Evolutionary conservation across 1,284 basidiomycete species (phyloP).

Genomic region (Baeospora myosura): DNA sequence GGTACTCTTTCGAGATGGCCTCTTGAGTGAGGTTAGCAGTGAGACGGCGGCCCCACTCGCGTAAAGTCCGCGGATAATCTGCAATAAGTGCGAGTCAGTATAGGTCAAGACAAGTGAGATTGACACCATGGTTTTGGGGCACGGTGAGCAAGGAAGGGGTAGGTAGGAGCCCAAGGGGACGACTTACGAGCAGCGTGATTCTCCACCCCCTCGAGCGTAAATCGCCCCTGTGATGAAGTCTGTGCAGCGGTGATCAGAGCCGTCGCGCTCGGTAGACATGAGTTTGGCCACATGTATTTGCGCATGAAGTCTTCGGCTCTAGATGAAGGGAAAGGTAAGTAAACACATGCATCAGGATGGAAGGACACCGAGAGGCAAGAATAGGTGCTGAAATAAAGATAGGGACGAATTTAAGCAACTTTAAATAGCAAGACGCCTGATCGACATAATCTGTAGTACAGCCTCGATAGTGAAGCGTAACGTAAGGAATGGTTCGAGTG

Average conservation of each 20-base stretch:
- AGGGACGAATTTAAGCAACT: no score
- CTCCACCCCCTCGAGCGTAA: constrained; percentile 81
- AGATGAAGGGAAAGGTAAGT: constrained; percentile 5
- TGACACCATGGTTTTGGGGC: constrained; percentile 18
- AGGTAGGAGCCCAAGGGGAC: no score
- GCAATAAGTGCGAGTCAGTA: not conserved
- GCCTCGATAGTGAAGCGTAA: no score
- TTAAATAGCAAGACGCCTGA: no score
- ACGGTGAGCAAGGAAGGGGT: no score
- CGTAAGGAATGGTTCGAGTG: no score
- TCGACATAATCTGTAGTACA: no score
- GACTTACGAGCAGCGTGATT: constrained; percentile 83
- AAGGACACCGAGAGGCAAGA: no score
- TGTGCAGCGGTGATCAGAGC: constrained; percentile 62
- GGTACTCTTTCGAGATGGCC: constrained; percentile 47
- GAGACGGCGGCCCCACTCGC: constrained; percentile 79
- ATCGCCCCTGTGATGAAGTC: constrained; percentile 57
- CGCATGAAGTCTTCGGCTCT: constrained; percentile 86
- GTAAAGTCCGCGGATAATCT: constrained; percentile 86
- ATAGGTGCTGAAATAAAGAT: no score
- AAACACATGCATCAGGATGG: no score
- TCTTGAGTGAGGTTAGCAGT: constrained; percentile 56
- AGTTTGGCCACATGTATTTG: constrained; percentile 91
- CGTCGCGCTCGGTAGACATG: constrained; percentile 78
- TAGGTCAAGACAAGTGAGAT: constrained; percentile 4